Percentiles rank a stretch among this genome's conserved stretches.
Conservation (phyloP, 108 stramenopile species). For the Fragilaria radians region DNA sequence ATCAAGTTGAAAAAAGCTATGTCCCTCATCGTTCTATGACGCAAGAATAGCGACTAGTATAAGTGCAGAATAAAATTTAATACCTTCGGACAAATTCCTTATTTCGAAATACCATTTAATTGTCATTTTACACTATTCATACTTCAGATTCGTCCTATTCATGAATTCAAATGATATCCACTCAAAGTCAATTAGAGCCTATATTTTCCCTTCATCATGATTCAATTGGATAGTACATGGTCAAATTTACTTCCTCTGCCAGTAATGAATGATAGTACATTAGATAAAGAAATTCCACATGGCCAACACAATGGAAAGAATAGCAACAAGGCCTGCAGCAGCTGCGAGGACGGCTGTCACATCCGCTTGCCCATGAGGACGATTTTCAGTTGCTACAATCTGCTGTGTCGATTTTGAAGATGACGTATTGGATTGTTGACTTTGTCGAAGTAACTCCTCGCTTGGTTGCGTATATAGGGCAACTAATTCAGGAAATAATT, state of each 20-base stretch:
- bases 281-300: slow-evolving; percentile 15
- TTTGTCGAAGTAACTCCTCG: slow-evolving; percentile 24
- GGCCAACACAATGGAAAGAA: slow-evolving; percentile 60
- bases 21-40: slow-evolving; percentile 46
- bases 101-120: no score
- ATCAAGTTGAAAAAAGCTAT: slow-evolving; percentile 45
- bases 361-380: slow-evolving; percentile 2
- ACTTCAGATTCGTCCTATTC: no score
- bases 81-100: no score
- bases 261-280: no score
- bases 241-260: no score
- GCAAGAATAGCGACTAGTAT: no score
- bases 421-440: not conserved
- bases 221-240: no score
- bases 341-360: slow-evolving; percentile 33
- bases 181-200: no score
- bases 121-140: no score
- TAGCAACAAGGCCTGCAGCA: slow-evolving; percentile 54
- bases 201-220: no score
- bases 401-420: slow-evolving; percentile 5
- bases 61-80: no score
- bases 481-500: slow-evolving; percentile 75
- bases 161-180: no score
- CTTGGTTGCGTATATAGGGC: slow-evolving; percentile 52
- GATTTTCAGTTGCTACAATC: slow-evolving; percentile 8